Conservation (phyloP, 805 yeast species). For the Candida incommunis region DNA sequence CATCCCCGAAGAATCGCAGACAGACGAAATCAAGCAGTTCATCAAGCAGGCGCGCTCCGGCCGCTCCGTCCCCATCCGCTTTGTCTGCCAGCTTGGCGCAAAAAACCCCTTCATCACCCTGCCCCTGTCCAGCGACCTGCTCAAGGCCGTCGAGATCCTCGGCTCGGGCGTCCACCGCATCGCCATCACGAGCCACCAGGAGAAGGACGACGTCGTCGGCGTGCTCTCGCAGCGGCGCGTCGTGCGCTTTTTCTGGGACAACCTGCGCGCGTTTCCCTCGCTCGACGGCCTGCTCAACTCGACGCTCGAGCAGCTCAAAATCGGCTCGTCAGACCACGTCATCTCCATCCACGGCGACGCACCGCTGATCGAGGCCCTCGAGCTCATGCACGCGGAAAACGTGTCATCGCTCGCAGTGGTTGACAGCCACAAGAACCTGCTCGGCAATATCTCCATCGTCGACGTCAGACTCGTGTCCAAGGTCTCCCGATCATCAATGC, state of each 20-base stretch:
- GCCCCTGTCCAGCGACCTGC: constrained; percentile 43
- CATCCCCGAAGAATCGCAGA: constrained; percentile 22
- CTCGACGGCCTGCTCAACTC: constrained; percentile 57
- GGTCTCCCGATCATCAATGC: constrained; percentile 71
- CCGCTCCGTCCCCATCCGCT: constrained; percentile 80
- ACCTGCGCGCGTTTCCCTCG: constrained; percentile 72
- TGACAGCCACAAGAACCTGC: constrained; percentile 55
- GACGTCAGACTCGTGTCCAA: constrained; percentile 83
- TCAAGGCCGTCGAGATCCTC: constrained; percentile 66
- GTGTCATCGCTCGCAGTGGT: constrained; percentile 89
- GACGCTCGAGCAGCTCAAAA: constrained; percentile 52
- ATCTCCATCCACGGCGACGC: constrained; percentile 79
- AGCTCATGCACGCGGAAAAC: constrained; percentile 69
- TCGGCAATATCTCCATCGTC: constrained; percentile 90
- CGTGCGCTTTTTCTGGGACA: constrained; percentile 78
- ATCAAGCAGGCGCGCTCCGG: constrained; percentile 64
- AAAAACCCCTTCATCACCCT: constrained; percentile 80
- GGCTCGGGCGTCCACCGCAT: constrained; percentile 96
- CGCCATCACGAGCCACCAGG: constrained; percentile 61
- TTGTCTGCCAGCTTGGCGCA: constrained; percentile 71
- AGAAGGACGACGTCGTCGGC: constrained; percentile 50
- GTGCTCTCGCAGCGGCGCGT: constrained; percentile 83
- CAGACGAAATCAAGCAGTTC: constrained; percentile 22
- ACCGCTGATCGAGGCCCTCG: constrained; percentile 70
- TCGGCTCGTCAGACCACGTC: constrained; percentile 56